A percentile compares a stretch with the other conserved stretches of the same genome.
phyloP scores from a whole-genome alignment of 495 filamentous ascomycete genomes.

The Penicillium nucicola region DNA sequence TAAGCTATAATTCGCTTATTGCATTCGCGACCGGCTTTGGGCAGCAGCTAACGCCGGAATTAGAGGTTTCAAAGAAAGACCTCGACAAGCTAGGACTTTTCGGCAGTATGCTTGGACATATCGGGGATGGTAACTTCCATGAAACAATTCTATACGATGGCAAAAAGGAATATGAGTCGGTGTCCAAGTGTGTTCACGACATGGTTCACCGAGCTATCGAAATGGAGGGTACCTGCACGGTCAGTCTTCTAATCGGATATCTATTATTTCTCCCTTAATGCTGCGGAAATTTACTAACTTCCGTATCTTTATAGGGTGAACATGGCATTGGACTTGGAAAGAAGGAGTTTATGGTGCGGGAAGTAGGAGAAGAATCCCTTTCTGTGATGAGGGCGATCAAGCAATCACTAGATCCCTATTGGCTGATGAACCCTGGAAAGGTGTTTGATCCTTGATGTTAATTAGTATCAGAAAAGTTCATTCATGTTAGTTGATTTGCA shows the following conservation, averaged over 20 bases:
- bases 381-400: slow-evolving; percentile 86
- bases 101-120: slow-evolving; percentile 79
- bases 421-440: slow-evolving; percentile 91
- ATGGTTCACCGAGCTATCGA: slow-evolving; percentile 86
- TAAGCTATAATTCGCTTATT: slow-evolving; percentile 23
- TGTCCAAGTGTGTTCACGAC: no score
- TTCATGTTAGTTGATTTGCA: no score
- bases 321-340: slow-evolving; percentile 89
- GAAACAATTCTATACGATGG: slow-evolving; percentile 82
- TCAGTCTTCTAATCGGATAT: slow-evolving; percentile 25
- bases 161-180: slow-evolving; percentile 67
- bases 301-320: slow-evolving; percentile 65
- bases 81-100: slow-evolving; percentile 82
- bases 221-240: slow-evolving; percentile 91
- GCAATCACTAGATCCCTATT: slow-evolving; percentile 74
- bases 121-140: slow-evolving; percentile 92
- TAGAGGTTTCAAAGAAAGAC: slow-evolving; percentile 85
- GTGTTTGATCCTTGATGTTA: slow-evolving; percentile 83
- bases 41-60: no score
- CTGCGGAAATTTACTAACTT: slow-evolving; percentile 10
- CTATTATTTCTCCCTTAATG: not conserved
- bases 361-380: slow-evolving; percentile 79
- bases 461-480: no score
- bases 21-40: no score
- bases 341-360: slow-evolving; percentile 72